phyloP scores from a whole-genome alignment of 345 rosid genomes.

The Bruguiera parviflora region DNA sequence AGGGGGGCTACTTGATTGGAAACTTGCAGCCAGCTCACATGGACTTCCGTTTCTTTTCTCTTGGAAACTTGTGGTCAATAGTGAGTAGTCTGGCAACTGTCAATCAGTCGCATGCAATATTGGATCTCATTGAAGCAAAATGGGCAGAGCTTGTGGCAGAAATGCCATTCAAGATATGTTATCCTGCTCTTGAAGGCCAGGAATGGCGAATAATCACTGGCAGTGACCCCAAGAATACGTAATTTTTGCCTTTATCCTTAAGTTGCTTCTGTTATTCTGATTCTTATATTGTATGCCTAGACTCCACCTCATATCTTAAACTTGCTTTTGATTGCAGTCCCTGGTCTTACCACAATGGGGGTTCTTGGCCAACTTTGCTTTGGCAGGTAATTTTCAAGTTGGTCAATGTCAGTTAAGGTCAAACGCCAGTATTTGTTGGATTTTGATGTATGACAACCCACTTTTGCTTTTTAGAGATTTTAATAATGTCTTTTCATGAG shows the following conservation, averaged over 20 bases:
- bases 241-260: slow-evolving; percentile 17
- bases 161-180: slow-evolving; percentile 83
- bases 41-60: slow-evolving; percentile 92
- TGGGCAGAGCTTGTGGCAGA: slow-evolving; percentile 82
- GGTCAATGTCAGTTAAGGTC: slow-evolving; percentile 1
- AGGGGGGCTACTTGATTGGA: slow-evolving; percentile 81
- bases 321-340: slow-evolving; percentile 53
- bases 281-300: slow-evolving; percentile 1
- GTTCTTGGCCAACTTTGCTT: slow-evolving; percentile 91
- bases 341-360: slow-evolving; percentile 97
- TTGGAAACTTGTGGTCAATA: slow-evolving; percentile 84
- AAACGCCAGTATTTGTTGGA: neutral
- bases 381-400: slow-evolving; percentile 74
- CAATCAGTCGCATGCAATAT: slow-evolving; percentile 84
- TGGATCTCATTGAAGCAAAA: slow-evolving; percentile 77
- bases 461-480: neutral
- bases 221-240: slow-evolving; percentile 96
- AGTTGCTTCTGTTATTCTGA: neutral
- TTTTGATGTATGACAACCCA: neutral
- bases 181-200: slow-evolving; percentile 81
- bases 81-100: slow-evolving; percentile 62
- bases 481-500: neutral
- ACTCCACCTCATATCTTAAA: slow-evolving; percentile 9
- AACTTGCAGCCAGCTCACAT: slow-evolving; percentile 95
- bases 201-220: slow-evolving; percentile 86